Conservation (phyloP, 106 monocot genomes). For the Amphibolis antarctica region DNA sequence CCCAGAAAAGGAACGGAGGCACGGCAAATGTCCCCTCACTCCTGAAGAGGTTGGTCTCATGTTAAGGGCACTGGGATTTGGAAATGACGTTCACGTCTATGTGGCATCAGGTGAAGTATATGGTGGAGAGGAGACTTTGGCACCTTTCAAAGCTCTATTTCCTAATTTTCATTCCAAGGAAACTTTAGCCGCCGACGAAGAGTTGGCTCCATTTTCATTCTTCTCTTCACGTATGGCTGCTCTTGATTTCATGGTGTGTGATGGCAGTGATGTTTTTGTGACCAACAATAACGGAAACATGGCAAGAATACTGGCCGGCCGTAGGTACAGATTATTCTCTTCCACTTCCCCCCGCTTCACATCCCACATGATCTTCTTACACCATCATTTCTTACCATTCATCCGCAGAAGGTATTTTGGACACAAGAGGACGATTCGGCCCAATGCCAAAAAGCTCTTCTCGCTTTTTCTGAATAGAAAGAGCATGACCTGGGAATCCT, state of each 20-base stretch:
- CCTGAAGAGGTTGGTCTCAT: constrained; percentile 83
- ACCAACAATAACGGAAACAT: constrained; percentile 96
- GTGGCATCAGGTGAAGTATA: constrained; percentile 90
- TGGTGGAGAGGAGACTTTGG: constrained; percentile 65
- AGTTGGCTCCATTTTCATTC: constrained; percentile 45
- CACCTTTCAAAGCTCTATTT: constrained; percentile 79
- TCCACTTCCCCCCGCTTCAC: no score
- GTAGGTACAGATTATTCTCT: constrained; percentile 35
- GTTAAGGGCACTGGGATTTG: constrained; percentile 72
- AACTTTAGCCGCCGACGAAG: constrained; percentile 52
- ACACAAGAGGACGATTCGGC: constrained; percentile 87
- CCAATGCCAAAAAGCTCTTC: constrained; percentile 81
- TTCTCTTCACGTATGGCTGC: constrained; percentile 96
- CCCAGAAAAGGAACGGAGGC: constrained; percentile 67
- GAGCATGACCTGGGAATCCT: constrained; percentile 78
- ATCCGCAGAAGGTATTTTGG: constrained; percentile 71
- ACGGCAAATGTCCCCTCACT: constrained; percentile 77
- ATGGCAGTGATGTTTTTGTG: constrained; percentile 78
- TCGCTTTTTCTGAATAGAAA: constrained; percentile 58
- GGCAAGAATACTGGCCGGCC: constrained; percentile 79
- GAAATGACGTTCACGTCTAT: constrained; percentile 63
- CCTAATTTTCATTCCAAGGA: constrained; percentile 86
- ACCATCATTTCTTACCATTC: background rate
- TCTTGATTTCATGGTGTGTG: constrained; percentile 80
- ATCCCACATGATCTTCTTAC: background rate